Evolutionary conservation across 805 yeast species (phyloP), one percentile per base, ranked within the genome.

Genomic region (Suhomyces tanzawaensis): DNA sequence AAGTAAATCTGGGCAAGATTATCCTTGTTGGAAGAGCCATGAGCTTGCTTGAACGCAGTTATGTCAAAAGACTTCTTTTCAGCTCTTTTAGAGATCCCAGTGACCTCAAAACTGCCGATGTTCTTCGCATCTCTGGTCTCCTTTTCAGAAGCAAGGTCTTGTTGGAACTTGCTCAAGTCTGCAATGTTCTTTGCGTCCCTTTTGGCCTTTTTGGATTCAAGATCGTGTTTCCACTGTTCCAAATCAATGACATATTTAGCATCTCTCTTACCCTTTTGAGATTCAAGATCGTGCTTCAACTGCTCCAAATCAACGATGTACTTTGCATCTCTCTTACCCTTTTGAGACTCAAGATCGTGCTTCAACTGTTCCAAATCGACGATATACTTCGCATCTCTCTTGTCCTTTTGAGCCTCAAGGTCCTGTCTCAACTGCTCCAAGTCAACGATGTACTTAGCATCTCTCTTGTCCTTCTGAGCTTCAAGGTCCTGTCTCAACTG

Each of bases 1-100:
- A 51, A 46, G 3, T 43, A 39, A 19, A 42, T 47, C 36, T 51
- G 41, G 32, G 41, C 18, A 23, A 38, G 37, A 4, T 24, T 29
- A 1, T 32, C 33, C 30, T 42, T 43, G 19, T 9, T 30, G 24
- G 34, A 22, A 7, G 18, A 18, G 32, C 24, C 19, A 14, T 16
- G 8, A 15, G 33, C 36, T 12, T 29, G 29, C 26, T 44, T 22
- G 19, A 41, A 38, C 12, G 26, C 25, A 17, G 35, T 22, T 19
- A 43, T 14, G 19, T 37, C 37, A 25, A 37, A 21, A 7, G 28
- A 34, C 18, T 36, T 33, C 24, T 40, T 36, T 7, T 36, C 37
- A 19, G 33, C 38, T 30, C 39, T 26, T 12, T 16, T 27, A 46
- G 41, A 22, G 25, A n/a, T n/a, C n/a, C 27, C 27, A 7, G 7